Conservation (phyloP, 495 filamentous ascomycete species). For the Pyrenula massariospora region DNA sequence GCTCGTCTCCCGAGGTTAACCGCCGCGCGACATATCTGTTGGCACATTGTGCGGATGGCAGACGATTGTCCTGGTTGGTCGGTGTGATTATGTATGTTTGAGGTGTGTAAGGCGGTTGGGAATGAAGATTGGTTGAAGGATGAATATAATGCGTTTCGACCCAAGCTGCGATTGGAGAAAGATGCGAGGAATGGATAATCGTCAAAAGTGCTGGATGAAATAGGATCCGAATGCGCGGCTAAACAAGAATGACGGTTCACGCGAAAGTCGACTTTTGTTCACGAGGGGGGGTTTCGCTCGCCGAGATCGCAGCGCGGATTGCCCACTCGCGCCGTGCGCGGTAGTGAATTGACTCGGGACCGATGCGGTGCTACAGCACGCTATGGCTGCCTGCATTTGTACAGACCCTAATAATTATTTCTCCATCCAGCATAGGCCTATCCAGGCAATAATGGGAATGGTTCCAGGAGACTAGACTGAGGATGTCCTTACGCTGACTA, state of each 20-base stretch:
- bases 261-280: background rate
- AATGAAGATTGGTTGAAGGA: conserved; percentile 6
- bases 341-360: background rate
- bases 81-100: conserved; percentile 5
- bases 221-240: conserved; percentile 22
- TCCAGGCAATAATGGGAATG: too few relatives aligned
- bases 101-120: conserved; percentile 8
- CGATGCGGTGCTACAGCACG: background rate
- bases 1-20: conserved; percentile 2
- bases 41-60: conserved; percentile 13
- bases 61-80: background rate
- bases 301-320: background rate
- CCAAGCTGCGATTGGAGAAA: conserved; percentile 13
- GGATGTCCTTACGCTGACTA: too few relatives aligned
- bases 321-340: background rate
- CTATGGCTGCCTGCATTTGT: too few relatives aligned
- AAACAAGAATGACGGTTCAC: conserved; percentile 14
- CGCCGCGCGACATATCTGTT: conserved; percentile 22
- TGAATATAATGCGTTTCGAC: conserved; percentile 4
- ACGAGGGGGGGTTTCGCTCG: background rate
- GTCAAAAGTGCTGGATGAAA: conserved; percentile 18
- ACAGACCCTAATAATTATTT: too few relatives aligned
- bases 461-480: too few relatives aligned
- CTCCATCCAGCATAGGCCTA: too few relatives aligned
- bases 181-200: conserved; percentile 16